Base-by-base conservation (phyloP, 179 eudicot genomes). In the Amaranthus tricolor region DNA sequence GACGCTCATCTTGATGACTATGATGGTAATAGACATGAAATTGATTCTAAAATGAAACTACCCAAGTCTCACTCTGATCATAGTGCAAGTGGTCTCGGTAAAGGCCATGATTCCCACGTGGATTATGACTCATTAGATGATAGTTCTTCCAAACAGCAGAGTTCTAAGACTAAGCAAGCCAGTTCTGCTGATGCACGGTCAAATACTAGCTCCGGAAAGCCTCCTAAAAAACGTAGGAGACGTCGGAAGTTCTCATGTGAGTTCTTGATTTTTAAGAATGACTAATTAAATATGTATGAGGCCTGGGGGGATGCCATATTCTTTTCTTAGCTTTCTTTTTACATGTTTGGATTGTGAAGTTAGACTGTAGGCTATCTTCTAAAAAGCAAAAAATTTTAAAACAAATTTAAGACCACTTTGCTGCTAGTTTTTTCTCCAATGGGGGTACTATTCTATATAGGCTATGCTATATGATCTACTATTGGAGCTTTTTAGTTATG, bases 231-330 rank as follows among this genome's bases (percentile, higher is more conserved):
- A 87, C 92, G 78, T 79, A 71, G 85, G 62, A 90, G 79, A 82
- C 92, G 77, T 62, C 98, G 81, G 47, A 93, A 85, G 78, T 81
- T 72, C 82, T 85, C 91, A 74, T 84, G 96, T 91, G 81, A 84
- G 67, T 73, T 53, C 57, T 76, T 15, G 7, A 7, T 9, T 62
- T 40, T 19, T 40, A 6, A 6, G 5, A 62, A 63, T 40, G 45
- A 15, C 67, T 63, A 3, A 6, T 24, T 43, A 19, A 63, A 14
- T 62, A 5, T 14, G 14, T 40, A 1, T 14, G 14, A 6, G 66
- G 48, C 43, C 48, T 62, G 40, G 2, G 6, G 45, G 72, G 47
- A 24, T 68, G 44, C 5, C 3, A 48, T 50, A 68, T 19, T 9
- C 59, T 13, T 7, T 6, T 31, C 58, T 68, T 24, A 31, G 60